These are phyloP conservation scores for Oryza meridionalis DNA, from an alignment of 176 grass and related monocot genomes.

Conservation along the genomic window DNA sequence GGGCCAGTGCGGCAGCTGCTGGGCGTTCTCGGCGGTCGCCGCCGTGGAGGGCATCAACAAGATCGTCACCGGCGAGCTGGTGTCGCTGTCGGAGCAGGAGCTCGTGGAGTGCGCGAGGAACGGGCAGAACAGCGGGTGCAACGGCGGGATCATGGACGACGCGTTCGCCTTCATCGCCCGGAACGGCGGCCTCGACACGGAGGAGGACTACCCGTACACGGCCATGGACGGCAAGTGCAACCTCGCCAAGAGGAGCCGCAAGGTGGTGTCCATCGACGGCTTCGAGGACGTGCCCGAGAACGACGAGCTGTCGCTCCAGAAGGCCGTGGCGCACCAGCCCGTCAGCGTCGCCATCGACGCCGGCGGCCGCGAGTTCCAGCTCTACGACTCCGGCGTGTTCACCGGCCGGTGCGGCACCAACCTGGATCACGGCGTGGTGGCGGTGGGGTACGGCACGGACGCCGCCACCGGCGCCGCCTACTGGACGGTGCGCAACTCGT, in stretches of 20 bases:
- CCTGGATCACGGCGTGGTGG: conserved; percentile 61
- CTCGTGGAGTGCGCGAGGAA: conserved; percentile 78
- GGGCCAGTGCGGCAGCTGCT: conserved; percentile 88
- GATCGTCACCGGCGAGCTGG: conserved; percentile 73
- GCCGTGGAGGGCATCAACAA: conserved; percentile 91
- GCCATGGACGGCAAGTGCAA: conserved; percentile 68
- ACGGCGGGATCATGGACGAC: conserved; percentile 79
- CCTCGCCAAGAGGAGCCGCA: conserved; percentile 64
- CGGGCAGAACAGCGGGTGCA: conserved; percentile 71
- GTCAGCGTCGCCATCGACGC: conserved; percentile 73
- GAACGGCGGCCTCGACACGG: conserved; percentile 87
- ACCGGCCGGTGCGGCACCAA: conserved; percentile 52
- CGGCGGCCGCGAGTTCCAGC: conserved; percentile 68
- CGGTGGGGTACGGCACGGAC: conserved; percentile 56
- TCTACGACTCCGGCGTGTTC: conserved; percentile 66
- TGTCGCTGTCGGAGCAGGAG: conserved; percentile 79
- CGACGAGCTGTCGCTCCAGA: conserved; percentile 61
- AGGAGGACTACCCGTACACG: conserved; percentile 84
- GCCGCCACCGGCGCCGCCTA: conserved; percentile 38
- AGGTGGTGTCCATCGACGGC: conserved; percentile 82
- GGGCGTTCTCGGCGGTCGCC: conserved; percentile 88
- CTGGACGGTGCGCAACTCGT: conserved; percentile 80
- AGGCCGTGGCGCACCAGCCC: conserved; percentile 72
- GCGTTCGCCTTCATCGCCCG: conserved; percentile 78
- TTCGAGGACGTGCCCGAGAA: conserved; percentile 51